Base-by-base conservation (phyloP, 306 rosid species). In the Rosa persica region DNA sequence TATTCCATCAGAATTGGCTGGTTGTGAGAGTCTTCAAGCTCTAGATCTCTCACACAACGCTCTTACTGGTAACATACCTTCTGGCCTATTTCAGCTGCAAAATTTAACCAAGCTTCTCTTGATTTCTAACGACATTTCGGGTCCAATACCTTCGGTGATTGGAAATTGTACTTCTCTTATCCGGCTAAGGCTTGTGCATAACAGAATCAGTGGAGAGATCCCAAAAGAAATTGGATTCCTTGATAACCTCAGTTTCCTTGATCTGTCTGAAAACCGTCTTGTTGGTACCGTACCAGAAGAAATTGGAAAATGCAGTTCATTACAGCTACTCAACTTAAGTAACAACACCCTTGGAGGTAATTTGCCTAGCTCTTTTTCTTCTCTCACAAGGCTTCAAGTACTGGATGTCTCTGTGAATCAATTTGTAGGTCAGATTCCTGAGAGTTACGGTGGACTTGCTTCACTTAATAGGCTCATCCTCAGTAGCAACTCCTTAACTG, bases 281-380 rank as follows among this genome's bases (percentile, higher is more conserved):
- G 81, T 83, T 6, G 96, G 98, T 19, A 47, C 83, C 5, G 73
- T 93, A 3, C 98, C 98, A 10, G 51, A 61, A 47, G 90, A 91
- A 85, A 79, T 93, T 62, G 91, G 97, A 17, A 85, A 88, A 19
- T 93, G 98, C 76, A 83, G 75, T 11, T 87, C 81, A 20, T 80
- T 93, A n/a, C 96, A 93, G 85, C 90, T 91, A 90, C 78, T 93
- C 76, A 92, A 90, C 84, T 88, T 93, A 5, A 91, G 97, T 81
- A 90, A 91, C 60, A 93, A 93, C 87, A 86, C 89, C 12, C 87
- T 93, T 76, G 85, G 89, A 38, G 97, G 93, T 22, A 77, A 75
- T 70, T 84, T 91, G 81, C 93, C 92, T 43, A 76, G 71, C 70
- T 84, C 84, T 69, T 77, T 93, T 60, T 85, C 96, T 69, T 88